Evolutionary conservation across 371 early-diverging fungal species (phyloP), one percentile per base, ranked within the genome.

Genomic region (Dentiscutata heterogama): DNA sequence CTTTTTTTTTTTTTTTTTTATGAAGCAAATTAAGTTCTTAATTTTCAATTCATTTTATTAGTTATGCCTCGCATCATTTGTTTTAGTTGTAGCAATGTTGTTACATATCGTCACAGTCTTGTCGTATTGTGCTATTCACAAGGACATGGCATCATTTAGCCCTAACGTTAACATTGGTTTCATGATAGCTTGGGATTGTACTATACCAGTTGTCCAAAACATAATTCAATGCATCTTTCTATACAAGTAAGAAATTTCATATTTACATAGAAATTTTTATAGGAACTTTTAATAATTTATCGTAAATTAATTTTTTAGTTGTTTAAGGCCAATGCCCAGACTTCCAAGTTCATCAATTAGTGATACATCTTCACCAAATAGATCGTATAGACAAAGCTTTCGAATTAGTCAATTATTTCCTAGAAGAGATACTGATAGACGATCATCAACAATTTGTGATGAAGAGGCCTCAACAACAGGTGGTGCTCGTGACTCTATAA

Each of bases 241-340:
- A 51, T 74, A 74, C 75, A 56, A 56, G 75, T 74, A 56, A 71
- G 35, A 4, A 27, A 25, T 11, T 63, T 7, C n/a, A 25, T 35
- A 5, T 35, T 35, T 35, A 35, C 2, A 35, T 5, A 4, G 35
- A 35, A 35, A 35, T 35, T 35, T 35, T 35, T 35, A 35, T 35
- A 35, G 2, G n/a, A n/a, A n/a, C n/a, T n/a, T n/a, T n/a, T n/a
- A n/a, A 1, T 35, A 2, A 35, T 35, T 35, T 35, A 4, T 35
- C 35, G 4, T 35, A 35, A 35, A 2, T 31, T 5, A 61, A 2
- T 64, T 64, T 64, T 31, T 31, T 64, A 64, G 65, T 31, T 7
- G 3, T 6, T 18, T 65, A 31, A 65, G 25, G 13, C 65, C 65
- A 18, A 31, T 18, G 35, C 7, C 29, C 31, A 31, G 6, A 7